Base-by-base conservation (phyloP, 805 yeast genomes). In the Candida vaughaniae region DNA sequence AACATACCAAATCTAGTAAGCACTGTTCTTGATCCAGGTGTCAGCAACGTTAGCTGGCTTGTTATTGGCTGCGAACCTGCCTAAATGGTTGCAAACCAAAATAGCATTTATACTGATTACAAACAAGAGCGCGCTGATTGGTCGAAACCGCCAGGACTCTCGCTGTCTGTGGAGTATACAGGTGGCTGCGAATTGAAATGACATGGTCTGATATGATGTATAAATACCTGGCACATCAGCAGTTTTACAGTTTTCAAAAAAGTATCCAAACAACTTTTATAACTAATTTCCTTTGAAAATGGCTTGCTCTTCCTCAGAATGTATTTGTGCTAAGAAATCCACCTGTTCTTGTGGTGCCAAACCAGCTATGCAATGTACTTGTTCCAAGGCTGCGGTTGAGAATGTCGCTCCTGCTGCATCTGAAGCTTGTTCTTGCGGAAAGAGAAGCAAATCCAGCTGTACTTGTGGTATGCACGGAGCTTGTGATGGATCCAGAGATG, bases 261-360 rank as follows among this genome's bases (percentile, higher is more conserved):
- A n/a, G n/a, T n/a, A n/a, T n/a, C n/a, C n/a, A n/a, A n/a, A n/a
- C n/a, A n/a, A n/a, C n/a, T n/a, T n/a, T n/a, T n/a, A n/a, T n/a
- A n/a, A n/a, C n/a, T n/a, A 10, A 20, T 20, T 20, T 20, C 10
- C 10, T 7, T 22, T 15, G 11, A 52, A 22, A 44, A 58, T 57
- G 64, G 47, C 53, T 42, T 57, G 63, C 44, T 56, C 72, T 41
- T 62, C 72, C 51, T 48, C 67, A 45, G 59, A 61, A 44, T 78
- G 83, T 58, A 70, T 74, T 51, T 78, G 83, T 53, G 82, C 84
- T 48, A 56, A 71, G 43, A 75, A 74, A 46, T 80, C 83, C 46
- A 75, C 77, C 46, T 78, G 84, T 62, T 77, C 84, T 16, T 78
- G 84, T 58, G 81, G 80, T 14, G 67, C 73, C 38, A 69, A 69